These are phyloP conservation scores for Komagataella ulmi DNA, from an alignment of 805 yeast species.

Conservation along the genomic window DNA sequence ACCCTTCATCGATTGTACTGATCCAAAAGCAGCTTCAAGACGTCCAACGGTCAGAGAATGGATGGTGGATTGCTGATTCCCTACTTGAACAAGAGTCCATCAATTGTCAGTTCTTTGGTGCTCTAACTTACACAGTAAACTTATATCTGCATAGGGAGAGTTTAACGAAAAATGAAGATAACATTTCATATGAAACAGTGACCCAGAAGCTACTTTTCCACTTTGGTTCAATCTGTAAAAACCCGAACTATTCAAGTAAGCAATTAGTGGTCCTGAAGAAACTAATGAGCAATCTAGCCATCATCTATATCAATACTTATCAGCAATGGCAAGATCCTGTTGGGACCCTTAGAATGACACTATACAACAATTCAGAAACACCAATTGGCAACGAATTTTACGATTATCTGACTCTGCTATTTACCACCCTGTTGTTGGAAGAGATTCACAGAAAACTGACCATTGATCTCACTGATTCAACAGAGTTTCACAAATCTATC, in stretches of 20 bases:
- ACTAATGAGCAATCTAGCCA: constrained; percentile 39
- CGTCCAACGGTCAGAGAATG: constrained; percentile 43
- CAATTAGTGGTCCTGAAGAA: constrained; percentile 38
- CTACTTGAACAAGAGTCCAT: constrained; percentile 27
- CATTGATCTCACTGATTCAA: not conserved
- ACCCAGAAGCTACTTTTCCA: not conserved
- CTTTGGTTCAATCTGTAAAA: not conserved
- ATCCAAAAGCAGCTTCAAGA: constrained; percentile 44
- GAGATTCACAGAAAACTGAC: not conserved
- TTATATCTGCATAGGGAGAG: constrained; percentile 11
- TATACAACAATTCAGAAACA: constrained; percentile 1
- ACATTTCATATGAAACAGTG: not conserved
- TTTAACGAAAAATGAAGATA: not conserved
- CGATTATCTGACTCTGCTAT: not conserved
- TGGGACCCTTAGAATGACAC: constrained; percentile 9
- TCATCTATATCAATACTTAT: constrained; percentile 28
- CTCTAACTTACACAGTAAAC: constrained; percentile 60
- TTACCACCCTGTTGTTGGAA: not conserved
- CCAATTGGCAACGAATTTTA: not conserved
- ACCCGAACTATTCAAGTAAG: not conserved
- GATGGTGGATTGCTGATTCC: constrained; percentile 41
- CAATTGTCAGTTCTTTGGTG: constrained; percentile 66
- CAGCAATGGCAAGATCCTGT: constrained; percentile 28
- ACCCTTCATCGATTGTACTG: constrained; percentile 22
- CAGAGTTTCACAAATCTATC: not conserved